phyloP scores from a whole-genome alignment of 441 rosid genomes.

The Brassica hybrid region DNA sequence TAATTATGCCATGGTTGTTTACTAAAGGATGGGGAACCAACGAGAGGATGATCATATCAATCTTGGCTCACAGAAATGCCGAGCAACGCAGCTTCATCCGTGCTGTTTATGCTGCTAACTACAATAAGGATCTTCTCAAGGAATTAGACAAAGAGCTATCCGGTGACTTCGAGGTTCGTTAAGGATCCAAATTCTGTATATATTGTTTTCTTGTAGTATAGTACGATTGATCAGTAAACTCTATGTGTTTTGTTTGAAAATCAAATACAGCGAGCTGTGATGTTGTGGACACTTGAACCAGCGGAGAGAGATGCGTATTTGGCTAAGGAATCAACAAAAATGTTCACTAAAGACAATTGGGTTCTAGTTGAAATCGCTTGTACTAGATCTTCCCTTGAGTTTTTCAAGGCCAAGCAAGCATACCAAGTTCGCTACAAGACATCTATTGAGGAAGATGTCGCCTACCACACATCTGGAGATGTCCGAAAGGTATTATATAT shows the following conservation, averaged over 20 bases:
- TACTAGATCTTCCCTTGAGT: constrained; percentile 61
- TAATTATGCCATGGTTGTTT: neutral
- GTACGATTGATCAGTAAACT: neutral
- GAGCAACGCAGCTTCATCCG: constrained; percentile 67
- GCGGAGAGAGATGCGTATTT: constrained; percentile 76
- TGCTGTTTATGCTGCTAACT: constrained; percentile 56
- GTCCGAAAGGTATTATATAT: constrained; percentile 62
- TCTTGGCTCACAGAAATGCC: constrained; percentile 60
- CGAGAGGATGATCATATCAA: constrained; percentile 54
- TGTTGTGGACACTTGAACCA: constrained; percentile 72
- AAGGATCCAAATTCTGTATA: neutral
- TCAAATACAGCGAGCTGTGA: constrained; percentile 55
- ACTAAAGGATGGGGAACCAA: constrained; percentile 55
- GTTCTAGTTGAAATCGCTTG: constrained; percentile 84
- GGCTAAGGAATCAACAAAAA: constrained; percentile 73
- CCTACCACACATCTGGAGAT: constrained; percentile 76
- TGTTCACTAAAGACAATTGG: constrained; percentile 66
- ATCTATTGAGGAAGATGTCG: constrained; percentile 91
- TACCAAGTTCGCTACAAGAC: constrained; percentile 75
- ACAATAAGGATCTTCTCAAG: constrained; percentile 46
- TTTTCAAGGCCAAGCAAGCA: constrained; percentile 66
- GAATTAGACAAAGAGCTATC: constrained; percentile 31
- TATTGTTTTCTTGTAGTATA: neutral
- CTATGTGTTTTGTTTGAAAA: constrained; percentile 1
- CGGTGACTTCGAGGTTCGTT: constrained; percentile 60